Percentiles rank a stretch among this genome's conserved stretches.
These are phyloP conservation scores for Monosporozyma unispora DNA, from an alignment of 805 yeast species.

Conservation along the genomic window DNA sequence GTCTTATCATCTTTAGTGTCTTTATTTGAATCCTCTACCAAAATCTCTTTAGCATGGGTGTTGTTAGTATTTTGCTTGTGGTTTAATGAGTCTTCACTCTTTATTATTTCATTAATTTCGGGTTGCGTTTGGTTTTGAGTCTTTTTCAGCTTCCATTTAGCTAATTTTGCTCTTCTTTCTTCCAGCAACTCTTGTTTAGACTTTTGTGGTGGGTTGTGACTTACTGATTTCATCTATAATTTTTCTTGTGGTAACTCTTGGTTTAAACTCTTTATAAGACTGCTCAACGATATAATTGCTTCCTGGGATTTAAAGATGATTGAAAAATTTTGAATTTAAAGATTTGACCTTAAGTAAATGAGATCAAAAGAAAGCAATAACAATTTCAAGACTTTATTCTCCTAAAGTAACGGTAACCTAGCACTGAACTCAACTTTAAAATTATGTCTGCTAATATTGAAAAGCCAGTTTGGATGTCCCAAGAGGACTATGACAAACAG, in stretches of 20 bases:
- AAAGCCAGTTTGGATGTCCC: slow-evolving; percentile 33
- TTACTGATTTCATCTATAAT: slow-evolving; percentile 14
- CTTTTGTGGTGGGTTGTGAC: slow-evolving; percentile 4
- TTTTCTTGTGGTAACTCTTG: not conserved
- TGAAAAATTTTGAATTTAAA: not conserved
- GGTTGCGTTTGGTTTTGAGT: slow-evolving; percentile 18
- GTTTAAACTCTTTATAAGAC: no score
- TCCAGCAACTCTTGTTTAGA: slow-evolving; percentile 26
- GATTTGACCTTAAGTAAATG: not conserved
- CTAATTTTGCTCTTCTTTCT: slow-evolving; percentile 43
- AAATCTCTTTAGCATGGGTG: slow-evolving; percentile 11
- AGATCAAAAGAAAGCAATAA: not conserved
- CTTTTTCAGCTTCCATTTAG: slow-evolving; percentile 54
- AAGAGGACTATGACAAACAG: slow-evolving; percentile 29
- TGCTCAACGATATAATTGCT: not conserved
- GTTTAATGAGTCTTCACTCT: not conserved
- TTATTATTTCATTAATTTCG: not conserved
- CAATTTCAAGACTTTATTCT: not conserved
- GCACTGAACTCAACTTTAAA: not conserved
- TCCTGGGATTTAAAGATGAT: not conserved
- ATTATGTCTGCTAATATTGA: slow-evolving; percentile 17
- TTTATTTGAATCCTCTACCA: not conserved
- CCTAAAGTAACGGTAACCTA: no score
- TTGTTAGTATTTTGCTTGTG: not conserved
- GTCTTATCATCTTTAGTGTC: slow-evolving; percentile 6